phyloP scores from a whole-genome alignment of 352 stramenopile species.

The Globisporangium irregulare region DNA sequence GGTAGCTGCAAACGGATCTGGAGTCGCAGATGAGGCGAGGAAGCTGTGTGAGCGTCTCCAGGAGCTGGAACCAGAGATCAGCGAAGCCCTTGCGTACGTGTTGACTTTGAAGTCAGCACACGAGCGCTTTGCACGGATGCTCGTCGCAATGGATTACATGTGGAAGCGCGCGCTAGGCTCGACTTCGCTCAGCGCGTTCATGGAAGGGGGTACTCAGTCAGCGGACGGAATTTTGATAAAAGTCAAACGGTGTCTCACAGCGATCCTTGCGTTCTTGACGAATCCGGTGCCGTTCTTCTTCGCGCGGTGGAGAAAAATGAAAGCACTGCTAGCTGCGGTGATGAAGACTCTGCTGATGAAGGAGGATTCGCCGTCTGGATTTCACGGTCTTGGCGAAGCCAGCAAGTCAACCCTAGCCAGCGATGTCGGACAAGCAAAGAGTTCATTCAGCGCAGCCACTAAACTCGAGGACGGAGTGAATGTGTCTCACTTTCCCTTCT shows the following conservation, averaged over 20 bases:
- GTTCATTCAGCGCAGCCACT: not conserved
- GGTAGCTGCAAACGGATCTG: conserved; percentile 32
- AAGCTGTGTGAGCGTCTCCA: conserved; percentile 23
- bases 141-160: conserved; percentile 42
- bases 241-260: conserved; percentile 10
- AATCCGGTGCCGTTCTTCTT: conserved; percentile 21
- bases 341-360: not conserved
- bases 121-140: conserved; percentile 25
- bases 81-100: conserved; percentile 20
- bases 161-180: conserved; percentile 35
- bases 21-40: conserved; percentile 35
- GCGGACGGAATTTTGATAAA: conserved; percentile 22
- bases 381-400: not conserved
- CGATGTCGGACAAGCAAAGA: not conserved
- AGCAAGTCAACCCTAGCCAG: not conserved
- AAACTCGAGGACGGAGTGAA: conserved; percentile 4
- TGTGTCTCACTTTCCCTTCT: conserved; percentile 24
- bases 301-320: conserved; percentile 18
- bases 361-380: not conserved
- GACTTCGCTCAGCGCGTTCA: conserved; percentile 23
- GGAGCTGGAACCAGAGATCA: conserved; percentile 23
- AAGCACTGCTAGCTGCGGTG: not conserved
- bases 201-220: conserved; percentile 23
- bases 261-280: conserved; percentile 7
- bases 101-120: conserved; percentile 19